phyloP scores from a whole-genome alignment of 345 rosid genomes.

The Mercurialis annua region DNA sequence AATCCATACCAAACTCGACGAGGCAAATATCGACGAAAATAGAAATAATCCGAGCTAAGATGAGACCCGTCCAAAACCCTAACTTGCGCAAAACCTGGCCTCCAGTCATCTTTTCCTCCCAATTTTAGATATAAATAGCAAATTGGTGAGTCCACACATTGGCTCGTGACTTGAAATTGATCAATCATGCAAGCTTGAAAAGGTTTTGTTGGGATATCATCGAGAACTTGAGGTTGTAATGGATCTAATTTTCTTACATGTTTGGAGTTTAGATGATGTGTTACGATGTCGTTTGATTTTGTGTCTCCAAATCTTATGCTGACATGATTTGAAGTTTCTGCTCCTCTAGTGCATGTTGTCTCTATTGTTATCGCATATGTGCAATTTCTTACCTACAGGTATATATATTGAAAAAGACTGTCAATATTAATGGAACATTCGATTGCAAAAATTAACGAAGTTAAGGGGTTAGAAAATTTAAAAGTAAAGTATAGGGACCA shows the following conservation, averaged over 20 bases:
- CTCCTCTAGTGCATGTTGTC: conserved; percentile 45
- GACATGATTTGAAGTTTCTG: conserved; percentile 38
- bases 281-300: conserved; percentile 37
- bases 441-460: no score
- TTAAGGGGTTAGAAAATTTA: no score
- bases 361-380: conserved; percentile 44
- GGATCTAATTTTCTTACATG: conserved; percentile 38
- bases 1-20: conserved; percentile 48
- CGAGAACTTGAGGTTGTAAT: conserved; percentile 34
- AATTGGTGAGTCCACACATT: conserved; percentile 36
- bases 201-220: conserved; percentile 40
- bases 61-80: conserved; percentile 23
- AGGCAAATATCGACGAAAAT: conserved; percentile 46
- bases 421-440: no score
- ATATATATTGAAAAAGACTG: no score
- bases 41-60: conserved; percentile 37
- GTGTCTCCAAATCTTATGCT: conserved; percentile 49
- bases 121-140: conserved; percentile 47
- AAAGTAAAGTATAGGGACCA: no score
- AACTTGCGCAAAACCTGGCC: conserved; percentile 46
- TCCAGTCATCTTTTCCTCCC: conserved; percentile 45
- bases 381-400: conserved; percentile 34
- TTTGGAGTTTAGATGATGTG: conserved; percentile 37
- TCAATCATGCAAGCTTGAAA: conserved; percentile 51
- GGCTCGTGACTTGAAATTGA: conserved; percentile 37